phyloP scores from a whole-genome alignment of 495 filamentous ascomycete genomes.

The Sphaerosporella brunnea region DNA sequence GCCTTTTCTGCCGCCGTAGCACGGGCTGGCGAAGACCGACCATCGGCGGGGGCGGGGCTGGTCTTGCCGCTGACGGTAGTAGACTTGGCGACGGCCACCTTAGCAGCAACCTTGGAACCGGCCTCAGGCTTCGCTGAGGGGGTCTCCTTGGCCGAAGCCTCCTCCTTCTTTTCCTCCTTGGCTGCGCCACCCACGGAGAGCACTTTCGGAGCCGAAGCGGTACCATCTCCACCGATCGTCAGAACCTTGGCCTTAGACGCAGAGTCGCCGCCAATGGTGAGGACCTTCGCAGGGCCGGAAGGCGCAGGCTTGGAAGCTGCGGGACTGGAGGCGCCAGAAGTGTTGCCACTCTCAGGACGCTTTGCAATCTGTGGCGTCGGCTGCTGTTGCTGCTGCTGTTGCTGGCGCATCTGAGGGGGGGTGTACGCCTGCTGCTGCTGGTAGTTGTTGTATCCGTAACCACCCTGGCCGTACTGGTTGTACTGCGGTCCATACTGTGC shows the following conservation, averaged over 20 bases:
- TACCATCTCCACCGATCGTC: slow-evolving; percentile 35
- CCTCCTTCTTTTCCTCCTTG: slow-evolving; percentile 30
- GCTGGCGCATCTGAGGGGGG: slow-evolving; percentile 30
- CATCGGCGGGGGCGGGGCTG: slow-evolving; percentile 10
- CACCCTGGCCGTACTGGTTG: neutral
- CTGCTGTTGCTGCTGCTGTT: slow-evolving; percentile 36
- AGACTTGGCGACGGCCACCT: slow-evolving; percentile 13
- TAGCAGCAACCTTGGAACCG: slow-evolving; percentile 27
- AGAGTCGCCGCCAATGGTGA: slow-evolving; percentile 41
- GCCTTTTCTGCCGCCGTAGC: slow-evolving; percentile 32
- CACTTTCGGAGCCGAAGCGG: slow-evolving; percentile 41
- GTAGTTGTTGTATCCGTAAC: neutral
- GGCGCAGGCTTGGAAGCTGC: slow-evolving; percentile 31
- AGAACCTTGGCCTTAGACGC: slow-evolving; percentile 35
- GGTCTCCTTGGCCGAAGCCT: slow-evolving; percentile 28
- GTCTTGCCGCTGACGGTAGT: slow-evolving; percentile 10
- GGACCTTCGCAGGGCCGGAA: slow-evolving; percentile 38
- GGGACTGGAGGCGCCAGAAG: slow-evolving; percentile 26
- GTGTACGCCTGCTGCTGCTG: slow-evolving; percentile 31
- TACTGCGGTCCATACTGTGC: slow-evolving; percentile 27
- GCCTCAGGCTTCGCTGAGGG: slow-evolving; percentile 43
- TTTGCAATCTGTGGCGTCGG: slow-evolving; percentile 52
- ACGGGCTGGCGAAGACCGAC: slow-evolving; percentile 15
- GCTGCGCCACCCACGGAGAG: slow-evolving; percentile 43
- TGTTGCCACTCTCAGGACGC: slow-evolving; percentile 34